Evolutionary conservation across 352 stramenopile genomes (phyloP).

Genomic region (Pythium dissimile): DNA sequence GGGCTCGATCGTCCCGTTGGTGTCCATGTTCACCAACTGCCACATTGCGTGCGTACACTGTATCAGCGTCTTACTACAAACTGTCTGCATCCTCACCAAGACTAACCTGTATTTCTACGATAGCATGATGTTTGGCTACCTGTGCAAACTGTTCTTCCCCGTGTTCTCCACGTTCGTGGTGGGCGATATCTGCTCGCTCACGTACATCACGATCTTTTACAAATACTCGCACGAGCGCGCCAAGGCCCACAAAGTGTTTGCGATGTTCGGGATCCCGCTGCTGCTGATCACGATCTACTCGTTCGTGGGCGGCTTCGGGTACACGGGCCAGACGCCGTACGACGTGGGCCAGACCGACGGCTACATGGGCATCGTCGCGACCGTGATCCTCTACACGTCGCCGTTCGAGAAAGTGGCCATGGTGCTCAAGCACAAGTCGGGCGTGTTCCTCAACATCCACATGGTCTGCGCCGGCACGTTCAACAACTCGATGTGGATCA

Average conservation of each 20-base stretch:
- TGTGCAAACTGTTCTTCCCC: conserved; percentile 28
- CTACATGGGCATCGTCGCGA: conserved; percentile 35
- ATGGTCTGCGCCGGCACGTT: conserved; percentile 45
- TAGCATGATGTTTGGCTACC: conserved; percentile 14
- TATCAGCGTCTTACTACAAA: not conserved
- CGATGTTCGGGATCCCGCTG: conserved; percentile 13
- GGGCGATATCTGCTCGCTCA: conserved; percentile 32
- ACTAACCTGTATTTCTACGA: not conserved
- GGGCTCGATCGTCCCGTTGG: conserved; percentile 37
- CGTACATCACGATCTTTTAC: conserved; percentile 49
- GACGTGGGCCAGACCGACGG: conserved; percentile 28
- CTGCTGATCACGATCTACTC: conserved; percentile 32
- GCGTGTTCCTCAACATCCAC: conserved; percentile 45
- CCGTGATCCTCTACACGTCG: conserved; percentile 46
- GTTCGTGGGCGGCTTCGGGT: conserved; percentile 25
- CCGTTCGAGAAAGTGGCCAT: conserved; percentile 45
- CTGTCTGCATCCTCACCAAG: no score
- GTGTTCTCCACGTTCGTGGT: conserved; percentile 42
- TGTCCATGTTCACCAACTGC: conserved; percentile 16
- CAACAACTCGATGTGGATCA: conserved; percentile 54
- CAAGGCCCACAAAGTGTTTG: conserved; percentile 33
- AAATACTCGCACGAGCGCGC: conserved; percentile 32
- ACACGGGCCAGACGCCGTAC: conserved; percentile 26
- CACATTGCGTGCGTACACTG: conserved; percentile 9
- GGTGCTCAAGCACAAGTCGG: conserved; percentile 38